These are phyloP conservation scores for Verbena officinalis DNA, from an alignment of 257 asterid genomes.

Conservation along the genomic window DNA sequence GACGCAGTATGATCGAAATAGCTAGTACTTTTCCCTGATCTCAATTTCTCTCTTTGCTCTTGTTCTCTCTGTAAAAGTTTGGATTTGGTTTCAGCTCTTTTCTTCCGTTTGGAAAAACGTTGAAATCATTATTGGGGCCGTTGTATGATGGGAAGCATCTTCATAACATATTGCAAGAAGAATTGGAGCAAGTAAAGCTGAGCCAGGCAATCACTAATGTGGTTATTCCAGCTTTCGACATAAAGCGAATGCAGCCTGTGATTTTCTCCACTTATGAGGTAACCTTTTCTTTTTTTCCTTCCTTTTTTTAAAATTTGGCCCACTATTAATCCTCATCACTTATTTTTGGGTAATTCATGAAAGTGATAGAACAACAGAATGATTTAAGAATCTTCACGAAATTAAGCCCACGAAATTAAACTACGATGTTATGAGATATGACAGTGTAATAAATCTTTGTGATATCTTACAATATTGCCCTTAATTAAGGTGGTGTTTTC, in stretches of 20 bases:
- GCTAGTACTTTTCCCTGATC: too few relatives aligned
- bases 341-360: too few relatives aligned
- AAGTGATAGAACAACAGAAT: too few relatives aligned
- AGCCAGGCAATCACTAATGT: slow-evolving; percentile 62
- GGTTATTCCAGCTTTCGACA: slow-evolving; percentile 72
- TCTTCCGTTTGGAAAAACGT: slow-evolving; percentile 21
- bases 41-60: background rate
- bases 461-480: too few relatives aligned
- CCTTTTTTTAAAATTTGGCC: too few relatives aligned
- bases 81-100: slow-evolving; percentile 18
- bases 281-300: background rate
- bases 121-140: slow-evolving; percentile 51
- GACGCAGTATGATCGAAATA: slow-evolving; percentile 33
- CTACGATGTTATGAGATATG: too few relatives aligned
- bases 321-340: background rate
- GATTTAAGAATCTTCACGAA: too few relatives aligned
- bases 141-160: slow-evolving; percentile 59
- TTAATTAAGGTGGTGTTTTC: too few relatives aligned
- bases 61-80: background rate
- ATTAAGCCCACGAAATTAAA: too few relatives aligned
- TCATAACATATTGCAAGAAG: slow-evolving; percentile 37
- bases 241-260: slow-evolving; percentile 61
- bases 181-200: slow-evolving; percentile 39
- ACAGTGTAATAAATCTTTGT: too few relatives aligned
- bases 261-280: slow-evolving; percentile 62